Conservation (phyloP, 805 yeast genomes). For the Ogataea naganishii region DNA sequence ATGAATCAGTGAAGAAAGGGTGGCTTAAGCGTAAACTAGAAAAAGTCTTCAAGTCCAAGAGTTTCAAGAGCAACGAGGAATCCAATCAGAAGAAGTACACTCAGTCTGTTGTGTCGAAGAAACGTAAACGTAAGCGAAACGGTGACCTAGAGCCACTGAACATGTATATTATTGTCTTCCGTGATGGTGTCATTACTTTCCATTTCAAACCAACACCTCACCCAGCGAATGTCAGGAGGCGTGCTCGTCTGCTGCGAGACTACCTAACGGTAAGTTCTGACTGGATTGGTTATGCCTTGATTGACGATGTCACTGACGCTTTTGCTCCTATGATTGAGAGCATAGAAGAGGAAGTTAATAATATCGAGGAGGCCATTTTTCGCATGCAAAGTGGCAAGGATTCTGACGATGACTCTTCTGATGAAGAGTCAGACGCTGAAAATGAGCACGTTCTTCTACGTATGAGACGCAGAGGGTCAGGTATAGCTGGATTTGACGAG, state of each 20-base stretch:
- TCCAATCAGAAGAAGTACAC: constrained; percentile 2
- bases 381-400: constrained; percentile 68
- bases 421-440: constrained; percentile 31
- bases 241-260: constrained; percentile 82
- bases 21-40: constrained; percentile 9
- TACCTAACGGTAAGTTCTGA: constrained; percentile 86
- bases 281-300: constrained; percentile 94
- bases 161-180: constrained; percentile 87
- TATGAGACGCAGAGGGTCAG: constrained; percentile 20
- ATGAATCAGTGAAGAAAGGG: constrained; percentile 5
- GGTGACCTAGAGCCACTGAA: constrained; percentile 81
- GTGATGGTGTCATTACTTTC: constrained; percentile 85
- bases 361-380: constrained; percentile 88
- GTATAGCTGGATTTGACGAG: constrained; percentile 14
- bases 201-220: constrained; percentile 95
- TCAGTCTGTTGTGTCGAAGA: constrained; percentile 7
- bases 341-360: constrained; percentile 88
- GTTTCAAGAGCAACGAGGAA: constrained; percentile 1
- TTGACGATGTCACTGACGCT: constrained; percentile 95
- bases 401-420: constrained; percentile 33
- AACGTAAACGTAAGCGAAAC: constrained; percentile 12
- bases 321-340: constrained; percentile 95
- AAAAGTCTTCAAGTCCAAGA: constrained; percentile 1
- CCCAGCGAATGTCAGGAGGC: constrained; percentile 88
- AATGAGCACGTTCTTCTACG: constrained; percentile 22